Evolutionary conservation across 2,329 filamentous ascomycete species (phyloP), one percentile per base, ranked within the genome.

Genomic region (Monilinia aucupariae): DNA sequence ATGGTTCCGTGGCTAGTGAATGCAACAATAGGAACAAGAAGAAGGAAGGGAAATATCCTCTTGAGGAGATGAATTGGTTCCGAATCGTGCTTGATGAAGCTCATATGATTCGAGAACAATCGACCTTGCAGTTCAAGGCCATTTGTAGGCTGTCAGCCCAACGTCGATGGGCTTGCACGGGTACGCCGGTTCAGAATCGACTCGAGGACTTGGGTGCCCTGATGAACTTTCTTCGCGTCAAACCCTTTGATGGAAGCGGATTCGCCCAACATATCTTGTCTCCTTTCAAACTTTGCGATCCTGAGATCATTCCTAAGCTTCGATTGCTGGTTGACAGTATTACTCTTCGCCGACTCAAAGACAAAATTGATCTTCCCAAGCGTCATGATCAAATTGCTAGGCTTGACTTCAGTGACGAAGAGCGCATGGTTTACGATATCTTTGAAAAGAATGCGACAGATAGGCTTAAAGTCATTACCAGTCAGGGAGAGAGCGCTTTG

Each of bases 121-220:
- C 81, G 4, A 93, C 92, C 0, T 79, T 89, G 48, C 89, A 93
- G 68, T 96, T 92, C 61, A 91, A 92, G 73, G 90, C 91, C 3
- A 90, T 94, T 25, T 92, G 91, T 67, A 83, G 85, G 25, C 79
- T 97, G 3, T 82, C 89, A 65, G 90, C 92, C 2, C 84, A 90
- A 71, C 85, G 92, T 39, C 87, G 92, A 41, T 99, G 94, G 94
- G 93, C 92, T 3, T 91, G 97, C n/a, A 97, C 94, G 0, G 94
- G 93, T 61, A 97, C 94, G 0, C 94, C 92, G 0, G 90, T 97
- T 10, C 93, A 97, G 75, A 99, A 99, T 72, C 87, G 90, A 4
- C 81, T 97, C 2, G 92, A 96, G 68, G 94, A 99, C 74, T 81
- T 97, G 27, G 90, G 91, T 17, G 90, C 93, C 1, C 79, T 97